Conservation (phyloP, 140 eudicot species). For the Cichorium intybus region DNA sequence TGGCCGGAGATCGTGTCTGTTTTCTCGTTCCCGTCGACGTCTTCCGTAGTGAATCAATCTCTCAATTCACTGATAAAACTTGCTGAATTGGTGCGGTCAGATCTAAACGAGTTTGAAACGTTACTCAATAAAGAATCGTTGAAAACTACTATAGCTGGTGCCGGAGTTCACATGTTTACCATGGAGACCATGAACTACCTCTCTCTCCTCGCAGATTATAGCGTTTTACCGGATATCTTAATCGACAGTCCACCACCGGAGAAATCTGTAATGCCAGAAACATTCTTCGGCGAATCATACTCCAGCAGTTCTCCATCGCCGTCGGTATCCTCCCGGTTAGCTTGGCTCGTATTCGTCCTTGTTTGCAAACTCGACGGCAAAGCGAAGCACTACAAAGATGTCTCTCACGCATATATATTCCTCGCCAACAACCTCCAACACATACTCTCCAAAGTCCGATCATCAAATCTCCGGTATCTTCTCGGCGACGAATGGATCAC, state of each 20-base stretch:
- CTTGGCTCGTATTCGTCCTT: constrained; percentile 37
- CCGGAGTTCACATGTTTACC: constrained; percentile 38
- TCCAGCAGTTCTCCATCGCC: constrained; percentile 11
- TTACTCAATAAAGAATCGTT: constrained; percentile 31
- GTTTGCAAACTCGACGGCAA: constrained; percentile 40
- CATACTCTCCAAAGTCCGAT: constrained; percentile 26
- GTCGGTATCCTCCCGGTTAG: constrained; percentile 24
- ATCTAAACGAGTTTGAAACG: constrained; percentile 30
- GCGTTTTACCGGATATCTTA: constrained; percentile 31
- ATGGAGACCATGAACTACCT: constrained; percentile 30
- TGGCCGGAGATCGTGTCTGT: constrained; percentile 36
- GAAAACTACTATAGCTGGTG: constrained; percentile 24
- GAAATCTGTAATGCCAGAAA: constrained; percentile 23
- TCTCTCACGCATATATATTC: constrained; percentile 36
- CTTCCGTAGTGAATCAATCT: constrained; percentile 30
- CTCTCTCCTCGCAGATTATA: constrained; percentile 32
- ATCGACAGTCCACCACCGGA: constrained; percentile 18
- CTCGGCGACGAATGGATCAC: constrained; percentile 44
- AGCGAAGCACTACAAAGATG: constrained; percentile 39
- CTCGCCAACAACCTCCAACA: constrained; percentile 40
- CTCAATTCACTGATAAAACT: constrained; percentile 32
- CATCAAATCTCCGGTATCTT: constrained; percentile 31
- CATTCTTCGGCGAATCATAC: constrained; percentile 19
- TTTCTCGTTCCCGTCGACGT: constrained; percentile 35
- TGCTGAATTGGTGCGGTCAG: constrained; percentile 18